Evolutionary conservation across 257 asterid genomes (phyloP).

Genomic region (Voacanga thouarsii): DNA sequence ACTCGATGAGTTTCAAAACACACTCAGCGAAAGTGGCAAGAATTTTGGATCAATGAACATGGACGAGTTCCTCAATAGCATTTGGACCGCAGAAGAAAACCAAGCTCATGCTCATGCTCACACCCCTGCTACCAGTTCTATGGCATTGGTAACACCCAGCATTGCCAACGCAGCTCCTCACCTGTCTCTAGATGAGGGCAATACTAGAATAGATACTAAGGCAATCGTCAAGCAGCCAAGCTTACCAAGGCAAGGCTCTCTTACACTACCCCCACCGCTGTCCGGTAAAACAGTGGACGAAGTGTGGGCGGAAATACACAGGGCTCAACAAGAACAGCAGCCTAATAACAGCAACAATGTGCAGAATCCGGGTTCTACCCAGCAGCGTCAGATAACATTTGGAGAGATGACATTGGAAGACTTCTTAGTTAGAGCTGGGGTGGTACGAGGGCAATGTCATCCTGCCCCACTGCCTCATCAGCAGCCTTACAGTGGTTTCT

Average conservation of each 20-base stretch:
- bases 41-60: constrained; percentile 85
- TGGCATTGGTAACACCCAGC: not conserved
- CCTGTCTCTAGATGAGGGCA: constrained; percentile 25
- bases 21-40: constrained; percentile 62
- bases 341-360: constrained; percentile 9
- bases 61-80: constrained; percentile 91
- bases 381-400: constrained; percentile 49
- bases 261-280: constrained; percentile 53
- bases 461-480: constrained; percentile 31
- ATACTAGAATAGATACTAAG: constrained; percentile 9
- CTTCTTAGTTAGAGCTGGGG: constrained; percentile 70
- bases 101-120: constrained; percentile 47
- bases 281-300: constrained; percentile 71
- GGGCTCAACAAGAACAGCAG: constrained; percentile 23
- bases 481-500: constrained; percentile 38
- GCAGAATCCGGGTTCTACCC: constrained; percentile 29
- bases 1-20: constrained; percentile 72
- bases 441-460: constrained; percentile 47
- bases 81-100: constrained; percentile 86
- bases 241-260: constrained; percentile 64
- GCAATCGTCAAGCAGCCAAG: constrained; percentile 39
- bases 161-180: constrained; percentile 12
- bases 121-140: constrained; percentile 10
- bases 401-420: constrained; percentile 91
- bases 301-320: constrained; percentile 74